phyloP scores from a whole-genome alignment of 345 rosid species.

The Kandelia obovata region DNA sequence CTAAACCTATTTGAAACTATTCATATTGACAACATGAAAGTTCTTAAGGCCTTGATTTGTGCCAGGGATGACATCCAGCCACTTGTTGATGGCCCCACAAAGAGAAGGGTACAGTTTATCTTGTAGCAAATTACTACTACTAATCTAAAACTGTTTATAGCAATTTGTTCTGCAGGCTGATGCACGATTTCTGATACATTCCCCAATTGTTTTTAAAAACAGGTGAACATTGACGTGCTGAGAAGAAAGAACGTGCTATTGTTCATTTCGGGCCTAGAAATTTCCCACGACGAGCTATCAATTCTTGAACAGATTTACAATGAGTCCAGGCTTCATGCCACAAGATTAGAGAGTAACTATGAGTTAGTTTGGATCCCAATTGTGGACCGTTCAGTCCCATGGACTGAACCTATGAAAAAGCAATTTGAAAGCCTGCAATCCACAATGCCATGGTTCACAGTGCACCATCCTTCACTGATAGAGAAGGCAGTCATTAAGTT shows the following conservation, averaged over 20 bases:
- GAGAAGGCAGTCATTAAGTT: conserved; percentile 59
- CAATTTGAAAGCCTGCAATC: conserved; percentile 42
- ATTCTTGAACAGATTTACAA: conserved; percentile 64
- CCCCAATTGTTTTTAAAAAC: neutral
- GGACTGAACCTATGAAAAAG: conserved; percentile 31
- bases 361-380: conserved; percentile 85
- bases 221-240: conserved; percentile 64
- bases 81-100: conserved; percentile 55
- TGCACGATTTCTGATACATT: too few species aligned
- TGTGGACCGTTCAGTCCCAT: conserved; percentile 37
- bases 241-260: conserved; percentile 69
- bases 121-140: neutral
- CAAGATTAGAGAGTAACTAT: conserved; percentile 45
- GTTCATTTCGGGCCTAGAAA: conserved; percentile 67
- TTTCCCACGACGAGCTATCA: conserved; percentile 57
- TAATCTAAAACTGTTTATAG: neutral
- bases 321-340: conserved; percentile 47
- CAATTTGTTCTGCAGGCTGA: neutral
- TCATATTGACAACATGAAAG: conserved; percentile 60
- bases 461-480: conserved; percentile 52
- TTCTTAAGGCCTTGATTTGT: conserved; percentile 65
- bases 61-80: conserved; percentile 52
- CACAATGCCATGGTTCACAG: conserved; percentile 79
- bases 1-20: conserved; percentile 38
- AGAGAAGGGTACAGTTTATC: conserved; percentile 41